Base-by-base conservation (phyloP, 164 flowering plant genomes). In the Macadamia integrifolia region DNA sequence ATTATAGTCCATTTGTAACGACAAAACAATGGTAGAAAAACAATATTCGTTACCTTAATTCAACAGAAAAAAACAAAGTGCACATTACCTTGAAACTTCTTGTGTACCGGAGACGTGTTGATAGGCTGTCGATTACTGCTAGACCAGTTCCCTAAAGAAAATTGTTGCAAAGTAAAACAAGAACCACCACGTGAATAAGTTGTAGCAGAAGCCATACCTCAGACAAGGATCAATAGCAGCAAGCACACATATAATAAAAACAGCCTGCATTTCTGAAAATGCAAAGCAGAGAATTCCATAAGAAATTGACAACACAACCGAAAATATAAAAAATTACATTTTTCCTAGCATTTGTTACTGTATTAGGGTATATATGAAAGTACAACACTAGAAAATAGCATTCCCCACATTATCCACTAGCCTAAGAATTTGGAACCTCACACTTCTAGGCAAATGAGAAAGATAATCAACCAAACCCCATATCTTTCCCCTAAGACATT, bases 221-320 rank as follows among this genome's bases (percentile, higher is more conserved):
- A 82, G 90, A 75, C 80, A 79, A 74, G 97, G 91, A 79, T 87
- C 82, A 72, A 85, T 84, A 12, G 97, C 96, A 56, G 99, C 83
- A 73, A 86, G 66, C 35, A 71, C 89, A 75, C 95, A 87, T 28
- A 88, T 78, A 88, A 86, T 87, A 80, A 92, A 94, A 73, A 88
- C 82, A 60, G 93, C 97, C 98, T 94, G 85, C 76, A 82, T 10
- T 7, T 42, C 42, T 64, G 5, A 35, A 35, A 35, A 35, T 35
- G 5, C 40, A 35, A 35, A 35, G 40, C 40, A 35, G 5, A 35
- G 40, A 35, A 35, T 35, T 35, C 5, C 40, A 35, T 35, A 35
- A 35, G 40, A 5, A 35, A 35, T 35, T 35, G 40, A 5, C 40
- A 23, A 23, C 23, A 23, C 23, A 35, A 35, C 40, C 40, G 5